Evolutionary conservation across 352 stramenopile genomes (phyloP), one percentile per base, ranked within the genome.

Genomic region (Globisporangium sylvaticum): DNA sequence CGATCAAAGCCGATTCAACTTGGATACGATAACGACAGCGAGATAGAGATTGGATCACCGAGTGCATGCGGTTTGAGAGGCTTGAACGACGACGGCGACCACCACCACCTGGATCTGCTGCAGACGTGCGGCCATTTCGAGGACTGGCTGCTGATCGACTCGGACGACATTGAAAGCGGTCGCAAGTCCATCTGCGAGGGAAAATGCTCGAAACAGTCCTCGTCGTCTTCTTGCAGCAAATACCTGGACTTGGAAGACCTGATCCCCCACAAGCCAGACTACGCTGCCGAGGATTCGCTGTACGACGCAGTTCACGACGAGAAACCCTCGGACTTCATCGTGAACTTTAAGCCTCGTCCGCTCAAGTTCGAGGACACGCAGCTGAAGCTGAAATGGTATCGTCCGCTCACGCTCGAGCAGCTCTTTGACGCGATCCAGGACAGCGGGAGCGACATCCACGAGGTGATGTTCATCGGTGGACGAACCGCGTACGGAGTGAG

Each of bases 371-470:
- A 70, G 32, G 65, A 53, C 4, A 63, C 24, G 24, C 14, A 31
- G 27, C 62, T 31, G 12, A 54, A 67, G 24, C 50, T 42, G 31
- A 69, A 64, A 46, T 83, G 76, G 76, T 83, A 83, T 48, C 71
- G 74, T 7, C 74, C 73, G 37, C 65, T 83, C 14, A 68, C 66
- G 39, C 61, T 79, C 27, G 67, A 59, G 4, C 74, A 83, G 31
- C 62, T 86, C 22, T 55, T 79, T 31, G 83, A 97, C 48, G 88
- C 89, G 3, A 89, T 90, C 62, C 93, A 95, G 66, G 92, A 87
- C 56, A 89, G 96, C 61, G 87, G 78, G 2, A 71, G 70, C n/a
- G 84, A 92, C 69, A 81, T 74, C 37, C 44, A 25, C 0, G 73
- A 87, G 8, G 74, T 81, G n/a, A 80, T 88, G 42, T 93, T 84